Evolutionary conservation across 2,329 filamentous ascomycete species (phyloP).

Genomic region (Tolypocladium pustulatum): DNA sequence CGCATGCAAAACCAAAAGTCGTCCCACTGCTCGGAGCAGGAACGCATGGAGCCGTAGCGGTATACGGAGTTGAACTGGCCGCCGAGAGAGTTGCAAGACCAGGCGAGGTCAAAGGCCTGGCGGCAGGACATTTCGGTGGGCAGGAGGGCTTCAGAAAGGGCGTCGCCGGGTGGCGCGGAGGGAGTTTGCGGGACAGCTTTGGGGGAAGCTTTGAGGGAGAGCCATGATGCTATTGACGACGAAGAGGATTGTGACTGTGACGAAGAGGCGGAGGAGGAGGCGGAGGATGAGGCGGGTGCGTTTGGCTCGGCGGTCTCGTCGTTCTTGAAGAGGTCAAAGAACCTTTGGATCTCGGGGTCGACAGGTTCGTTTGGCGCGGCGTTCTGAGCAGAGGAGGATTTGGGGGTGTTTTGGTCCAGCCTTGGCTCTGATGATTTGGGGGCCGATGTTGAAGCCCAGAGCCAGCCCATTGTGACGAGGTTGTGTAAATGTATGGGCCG

Average conservation of each 20-base stretch:
- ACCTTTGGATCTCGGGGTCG: constrained; percentile 45
- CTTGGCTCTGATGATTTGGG: constrained; percentile 15
- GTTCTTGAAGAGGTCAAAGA: constrained; percentile 35
- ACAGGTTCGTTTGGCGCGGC: constrained; percentile 15
- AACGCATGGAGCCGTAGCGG: constrained; percentile 66
- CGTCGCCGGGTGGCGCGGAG: constrained; percentile 21
- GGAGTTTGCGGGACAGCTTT: constrained; percentile 8
- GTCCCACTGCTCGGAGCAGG: constrained; percentile 77
- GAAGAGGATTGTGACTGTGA: constrained; percentile 17
- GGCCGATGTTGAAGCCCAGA: constrained; percentile 39
- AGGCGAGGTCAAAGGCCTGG: constrained; percentile 81
- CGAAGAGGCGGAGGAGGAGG: constrained; percentile 9
- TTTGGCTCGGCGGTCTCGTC: constrained; percentile 15
- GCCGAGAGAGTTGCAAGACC: constrained; percentile 85
- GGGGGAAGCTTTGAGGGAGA: constrained; percentile 21
- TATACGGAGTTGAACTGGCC: constrained; percentile 91
- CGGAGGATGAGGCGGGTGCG: constrained; percentile 8
- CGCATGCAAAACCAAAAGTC: constrained; percentile 99
- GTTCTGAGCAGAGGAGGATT: constrained; percentile 9
- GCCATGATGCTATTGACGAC: constrained; percentile 22
- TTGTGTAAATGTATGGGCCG: neutral
- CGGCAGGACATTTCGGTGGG: constrained; percentile 82
- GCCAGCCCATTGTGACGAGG: constrained; percentile 45
- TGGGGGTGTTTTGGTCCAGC: constrained; percentile 11
- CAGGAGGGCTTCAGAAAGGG: constrained; percentile 58